Evolutionary conservation across 495 filamentous ascomycete species (phyloP), one percentile per base, ranked within the genome.

Genomic region (Aspergillus sparsus): DNA sequence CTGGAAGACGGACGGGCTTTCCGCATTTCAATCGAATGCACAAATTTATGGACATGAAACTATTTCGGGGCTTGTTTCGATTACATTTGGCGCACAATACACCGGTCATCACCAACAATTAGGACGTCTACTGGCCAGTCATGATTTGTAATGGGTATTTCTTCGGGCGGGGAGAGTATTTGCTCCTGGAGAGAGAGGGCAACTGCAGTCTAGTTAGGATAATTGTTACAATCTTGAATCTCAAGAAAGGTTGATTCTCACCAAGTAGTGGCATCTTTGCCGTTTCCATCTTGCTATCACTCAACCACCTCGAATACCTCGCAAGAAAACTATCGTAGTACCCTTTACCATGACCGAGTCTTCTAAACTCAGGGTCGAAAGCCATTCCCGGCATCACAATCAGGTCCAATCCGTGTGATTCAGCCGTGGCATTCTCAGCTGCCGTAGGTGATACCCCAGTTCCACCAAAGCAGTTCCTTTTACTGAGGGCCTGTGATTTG

Each of bases 261-360:
- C 85, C 82, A 49, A 86, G 80, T 75, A 84, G 82, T 62, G 87
- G 89, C 85, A 89, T 87, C 58, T 76, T 78, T 55, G 77, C 60
- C 45, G 72, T 67, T 67, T 71, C 56, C 42, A 46, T 61, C 63
- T 73, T 66, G 60, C 71, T 74, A 57, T 70, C 72, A 55, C 71
- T 68, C 58, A 69, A 63, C 66, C 74, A 74, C 62, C 76, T 71
- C 41, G 75, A 76, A 74, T 92, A 95, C 66, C 85, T 83, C 58
- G 86, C 80, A 70, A 98, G 74, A 72, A 95, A 98, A 76, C 84
- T 87, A 74, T 98, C 94, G 83, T 98, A 98, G 74, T 92, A 98
- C 47, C 95, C 94, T 79, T 90, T 96, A 53, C 94, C 94, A 79
- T 98, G 95, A 8, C 94, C 94, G 10, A 97, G 79, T 68, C 94